Percentiles rank a stretch among this genome's conserved stretches.
Conservation (phyloP, 352 stramenopile genomes). For the Phytophthora fragariaefolia region DNA sequence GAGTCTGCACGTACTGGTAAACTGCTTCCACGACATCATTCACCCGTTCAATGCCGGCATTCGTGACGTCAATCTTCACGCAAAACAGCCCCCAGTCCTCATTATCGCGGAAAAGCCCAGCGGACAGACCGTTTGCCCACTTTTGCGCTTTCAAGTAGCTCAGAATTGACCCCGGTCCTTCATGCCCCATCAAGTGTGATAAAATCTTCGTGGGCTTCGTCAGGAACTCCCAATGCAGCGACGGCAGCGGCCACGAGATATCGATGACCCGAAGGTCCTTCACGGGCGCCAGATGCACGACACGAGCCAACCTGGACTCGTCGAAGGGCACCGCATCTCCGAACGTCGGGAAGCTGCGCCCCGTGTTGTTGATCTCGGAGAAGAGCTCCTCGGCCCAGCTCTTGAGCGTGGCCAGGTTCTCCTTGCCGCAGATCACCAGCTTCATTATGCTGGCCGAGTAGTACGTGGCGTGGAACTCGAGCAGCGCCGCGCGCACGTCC, state of each 20-base stretch:
- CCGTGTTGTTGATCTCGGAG: constrained; percentile 79
- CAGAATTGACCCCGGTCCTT: constrained; percentile 93
- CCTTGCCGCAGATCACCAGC: constrained; percentile 89
- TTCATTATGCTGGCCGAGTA: constrained; percentile 94
- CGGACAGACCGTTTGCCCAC: constrained; percentile 74
- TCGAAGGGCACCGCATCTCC: constrained; percentile 59
- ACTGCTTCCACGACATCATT: constrained; percentile 69
- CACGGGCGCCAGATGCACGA: constrained; percentile 63
- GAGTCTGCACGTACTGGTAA: constrained; percentile 72
- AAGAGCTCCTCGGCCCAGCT: constrained; percentile 84
- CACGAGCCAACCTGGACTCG: constrained; percentile 45
- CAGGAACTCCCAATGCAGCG: constrained; percentile 59
- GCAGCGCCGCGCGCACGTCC: constrained; percentile 72
- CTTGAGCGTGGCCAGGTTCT: constrained; percentile 85
- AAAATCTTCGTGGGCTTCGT: constrained; percentile 89
- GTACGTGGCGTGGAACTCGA: constrained; percentile 90
- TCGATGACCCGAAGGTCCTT: constrained; percentile 81
- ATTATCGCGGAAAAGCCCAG: constrained; percentile 69
- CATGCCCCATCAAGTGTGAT: constrained; percentile 93
- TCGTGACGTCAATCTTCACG: constrained; percentile 75
- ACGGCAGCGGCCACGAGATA: constrained; percentile 71
- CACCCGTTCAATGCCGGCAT: constrained; percentile 62
- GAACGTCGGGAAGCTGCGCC: constrained; percentile 58
- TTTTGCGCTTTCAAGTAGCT: constrained; percentile 90
- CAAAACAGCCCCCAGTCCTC: constrained; percentile 76